Base-by-base conservation (phyloP, 106 monocot genomes). In the Cymbidium sinense region DNA sequence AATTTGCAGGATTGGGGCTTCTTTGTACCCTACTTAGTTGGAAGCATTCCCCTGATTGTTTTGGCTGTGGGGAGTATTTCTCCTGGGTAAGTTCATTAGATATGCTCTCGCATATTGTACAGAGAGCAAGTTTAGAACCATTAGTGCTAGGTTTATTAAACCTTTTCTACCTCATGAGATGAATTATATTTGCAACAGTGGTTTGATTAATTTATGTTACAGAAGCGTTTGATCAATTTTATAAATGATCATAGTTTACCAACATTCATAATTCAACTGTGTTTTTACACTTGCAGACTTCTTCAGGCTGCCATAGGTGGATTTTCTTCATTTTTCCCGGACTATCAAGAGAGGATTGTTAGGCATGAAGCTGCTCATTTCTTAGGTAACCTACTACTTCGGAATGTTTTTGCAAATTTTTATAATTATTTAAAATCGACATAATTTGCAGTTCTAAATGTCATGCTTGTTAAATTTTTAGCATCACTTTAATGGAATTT, bases 321-420 rank as follows among this genome's bases (percentile, higher is more conserved):
- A 21, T 94, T 99, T 86, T 99, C 98, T 35, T 86, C 92, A 15
- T 88, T 94, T 82, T 94, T 92, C n/a, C 92, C 98, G 77, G 94
- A 99, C 76, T 94, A 94, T 74, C 92, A 92, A 86, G 94, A 94
- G 58, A 90, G 98, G 67, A 90, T 92, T 82, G 85, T 86, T 55
- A 78, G 90, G 41, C 98, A 99, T 86, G 98, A 99, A 88, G 98
- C 98, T 75, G 92, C 98, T 82, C 98, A 99, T 85, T 99, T 99
- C 62, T 81, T 99, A 83, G 94, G 98, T 99, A 83, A 84, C 15
- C 55, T 78, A 15, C 47, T 2, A 47, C 41, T 28, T 7, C 36
- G 1, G 2, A 20, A n/a, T 74, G 21, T 19, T 43, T 41, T 8
- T 72, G 18, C 28, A 76, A 25, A 13, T 70, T 34, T 50, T 11